Conservation (phyloP, 805 yeast species). For the Phaffomyces opuntiae region DNA sequence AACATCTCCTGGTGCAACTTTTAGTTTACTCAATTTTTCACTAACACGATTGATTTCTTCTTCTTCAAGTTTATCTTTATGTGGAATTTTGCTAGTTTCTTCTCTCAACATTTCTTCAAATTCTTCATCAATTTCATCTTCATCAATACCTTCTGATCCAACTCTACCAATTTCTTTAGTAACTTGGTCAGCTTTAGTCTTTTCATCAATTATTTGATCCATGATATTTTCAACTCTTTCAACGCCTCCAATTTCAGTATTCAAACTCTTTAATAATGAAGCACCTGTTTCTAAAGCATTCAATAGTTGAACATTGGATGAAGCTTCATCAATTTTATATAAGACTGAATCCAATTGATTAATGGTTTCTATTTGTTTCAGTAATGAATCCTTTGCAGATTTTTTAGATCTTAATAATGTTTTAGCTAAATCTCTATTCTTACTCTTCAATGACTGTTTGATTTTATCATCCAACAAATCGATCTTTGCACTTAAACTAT, state of each 20-base stretch:
- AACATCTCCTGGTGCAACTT: constrained; percentile 16
- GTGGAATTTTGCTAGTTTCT: constrained; percentile 2
- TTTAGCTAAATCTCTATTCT: constrained; percentile 25
- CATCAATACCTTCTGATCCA: constrained; percentile 19
- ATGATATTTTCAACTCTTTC: constrained; percentile 36
- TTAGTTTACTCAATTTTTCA: constrained; percentile 19
- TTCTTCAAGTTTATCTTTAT: constrained; percentile 1
- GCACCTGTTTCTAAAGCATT: constrained; percentile 32
- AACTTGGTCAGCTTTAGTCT: constrained; percentile 32
- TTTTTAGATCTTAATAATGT: constrained; percentile 29
- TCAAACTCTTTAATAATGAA: constrained; percentile 29
- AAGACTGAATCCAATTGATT: constrained; percentile 33
- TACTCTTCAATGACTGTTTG: constrained; percentile 17
- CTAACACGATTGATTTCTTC: constrained; percentile 13
- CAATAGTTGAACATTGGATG: constrained; percentile 32
- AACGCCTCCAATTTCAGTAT: constrained; percentile 34
- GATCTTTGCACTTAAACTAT: constrained; percentile 17
- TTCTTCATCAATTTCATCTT: constrained; percentile 31
- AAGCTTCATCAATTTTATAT: constrained; percentile 36
- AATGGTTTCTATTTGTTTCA: constrained; percentile 25
- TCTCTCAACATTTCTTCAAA: constrained; percentile 25
- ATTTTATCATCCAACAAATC: constrained; percentile 12
- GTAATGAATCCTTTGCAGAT: constrained; percentile 28
- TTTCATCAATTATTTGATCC: constrained; percentile 33
- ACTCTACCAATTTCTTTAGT: constrained; percentile 25